Evolutionary conservation across 2,329 filamentous ascomycete genomes (phyloP), one percentile per base, ranked within the genome.

Genomic region (Aspergillus sp.): DNA sequence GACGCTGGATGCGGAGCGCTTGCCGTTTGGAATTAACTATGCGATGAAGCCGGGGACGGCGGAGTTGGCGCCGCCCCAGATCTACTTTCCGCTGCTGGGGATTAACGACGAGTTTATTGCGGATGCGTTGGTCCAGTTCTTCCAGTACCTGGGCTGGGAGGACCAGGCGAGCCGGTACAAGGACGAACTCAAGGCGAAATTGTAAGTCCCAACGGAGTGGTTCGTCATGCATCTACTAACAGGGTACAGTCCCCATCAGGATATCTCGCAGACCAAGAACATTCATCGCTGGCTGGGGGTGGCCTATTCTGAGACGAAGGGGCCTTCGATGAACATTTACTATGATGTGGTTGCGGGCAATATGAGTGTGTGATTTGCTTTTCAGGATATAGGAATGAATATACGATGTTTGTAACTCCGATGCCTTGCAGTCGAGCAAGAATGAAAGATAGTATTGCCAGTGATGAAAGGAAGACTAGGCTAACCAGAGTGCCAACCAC

Each of bases 101-200:
- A 23, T 45, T 13, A 45, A 45, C 31, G 43, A 45, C 43, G 43
- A 31, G 43, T 45, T 45, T 14, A 45, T 45, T n/a, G 43, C 43
- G n/a, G 43, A 45, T 31, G 43, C 43, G 2, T 31, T 45, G 23
- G 25, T 45, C 21, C 11, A 45, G 14, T 45, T 45, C 23, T 45
- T 45, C 43, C 13, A 45, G 23, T 20, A 25, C n/a, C n/a, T 45
- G 23, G 43, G 43, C 13, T 45, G 43, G 43, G 16, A 20, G 14
- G 20, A 45, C 16, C 25, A 20, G 16, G 43, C 43, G 23, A 31
- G 5, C 3, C 43, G 25, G 21, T 45, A 45, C n/a, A 45, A 45
- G 23, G 43, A 45, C 6, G 43, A 45, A 16, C 43, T 45, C 13
- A 20, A 23, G 25, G 20, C 14, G 14, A 20, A 23, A 45, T 45